phyloP scores from a whole-genome alignment of 257 asterid genomes.

The Solanum infundibuliforme region DNA sequence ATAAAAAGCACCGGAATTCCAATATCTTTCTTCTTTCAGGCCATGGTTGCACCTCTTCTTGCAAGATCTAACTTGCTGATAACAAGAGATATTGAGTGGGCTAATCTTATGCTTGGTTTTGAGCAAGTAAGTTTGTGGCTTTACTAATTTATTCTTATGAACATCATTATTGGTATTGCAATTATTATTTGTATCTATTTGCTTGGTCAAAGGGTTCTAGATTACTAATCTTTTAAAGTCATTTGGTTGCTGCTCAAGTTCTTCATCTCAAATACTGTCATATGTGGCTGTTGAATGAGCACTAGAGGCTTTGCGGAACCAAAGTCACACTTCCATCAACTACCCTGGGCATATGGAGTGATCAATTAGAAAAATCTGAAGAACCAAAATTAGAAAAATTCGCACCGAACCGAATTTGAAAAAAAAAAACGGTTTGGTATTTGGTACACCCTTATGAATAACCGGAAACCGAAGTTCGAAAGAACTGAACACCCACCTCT shows the following conservation, averaged over 20 bases:
- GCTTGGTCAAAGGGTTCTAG: not conserved
- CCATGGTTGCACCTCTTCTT: conserved; percentile 77
- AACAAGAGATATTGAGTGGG: conserved; percentile 99
- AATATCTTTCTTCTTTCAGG: conserved; percentile 30
- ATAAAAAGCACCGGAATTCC: not conserved
- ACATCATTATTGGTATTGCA: not conserved
- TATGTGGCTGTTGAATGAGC: not conserved
- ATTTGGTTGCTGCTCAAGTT: not conserved
- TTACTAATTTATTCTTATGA: not conserved
- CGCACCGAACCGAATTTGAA: not conserved
- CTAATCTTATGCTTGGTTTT: conserved; percentile 78
- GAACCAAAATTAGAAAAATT: not conserved
- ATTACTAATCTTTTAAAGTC: not conserved
- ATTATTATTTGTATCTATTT: not conserved
- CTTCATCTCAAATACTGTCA: not conserved
- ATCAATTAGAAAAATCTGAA: not conserved
- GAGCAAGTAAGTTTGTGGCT: conserved; percentile 65
- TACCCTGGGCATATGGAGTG: not conserved
- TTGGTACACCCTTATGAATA: not conserved
- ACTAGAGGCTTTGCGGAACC: not conserved
- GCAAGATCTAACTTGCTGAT: conserved; percentile 95
- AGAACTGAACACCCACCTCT: not conserved
- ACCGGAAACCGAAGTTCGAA: not conserved
- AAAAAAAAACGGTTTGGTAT: not conserved
- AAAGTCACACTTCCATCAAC: not conserved